phyloP scores from a whole-genome alignment of 805 yeast species.

The Kurtzmaniella cleridarum region DNA sequence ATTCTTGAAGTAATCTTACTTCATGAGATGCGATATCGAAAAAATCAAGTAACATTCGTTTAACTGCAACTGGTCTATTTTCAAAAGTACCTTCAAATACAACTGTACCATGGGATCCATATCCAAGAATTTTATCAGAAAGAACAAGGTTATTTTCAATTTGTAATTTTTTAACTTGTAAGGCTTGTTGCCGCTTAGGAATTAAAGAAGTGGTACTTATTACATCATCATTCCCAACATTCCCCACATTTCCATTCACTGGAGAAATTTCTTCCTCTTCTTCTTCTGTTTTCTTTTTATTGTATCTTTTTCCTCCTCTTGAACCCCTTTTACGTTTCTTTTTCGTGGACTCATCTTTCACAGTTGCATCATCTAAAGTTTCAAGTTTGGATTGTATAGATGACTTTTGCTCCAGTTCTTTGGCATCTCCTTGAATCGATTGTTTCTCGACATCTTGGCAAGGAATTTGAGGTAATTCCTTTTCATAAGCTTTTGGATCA shows the following conservation, averaged over 20 bases:
- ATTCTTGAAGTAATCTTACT: conserved; percentile 79
- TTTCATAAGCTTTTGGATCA: too few relatives aligned
- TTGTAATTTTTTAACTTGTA: conserved; percentile 28
- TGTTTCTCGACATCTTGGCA: background rate
- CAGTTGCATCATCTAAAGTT: conserved; percentile 8
- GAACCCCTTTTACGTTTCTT: conserved; percentile 79
- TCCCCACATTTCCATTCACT: conserved; percentile 4
- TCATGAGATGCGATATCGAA: conserved; percentile 93
- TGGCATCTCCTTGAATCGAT: background rate
- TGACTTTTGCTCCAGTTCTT: conserved; percentile 8
- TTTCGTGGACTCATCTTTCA: conserved; percentile 16
- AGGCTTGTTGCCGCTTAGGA: conserved; percentile 8
- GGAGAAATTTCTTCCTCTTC: conserved; percentile 4
- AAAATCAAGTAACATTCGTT: conserved; percentile 87
- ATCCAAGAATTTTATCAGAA: conserved; percentile 77
- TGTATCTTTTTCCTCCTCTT: conserved; percentile 75
- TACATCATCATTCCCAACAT: conserved; percentile 9
- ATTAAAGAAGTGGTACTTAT: conserved; percentile 1
- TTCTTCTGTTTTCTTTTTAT: conserved; percentile 37
- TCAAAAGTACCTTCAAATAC: conserved; percentile 89
- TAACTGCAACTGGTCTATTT: conserved; percentile 91
- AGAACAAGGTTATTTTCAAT: conserved; percentile 52
- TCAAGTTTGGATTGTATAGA: conserved; percentile 15
- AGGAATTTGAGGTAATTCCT: too few relatives aligned
- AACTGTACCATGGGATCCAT: conserved; percentile 95